Percentiles rank a stretch among this genome's conserved stretches.
These are phyloP conservation scores for Rheum nobile DNA, from an alignment of 148 eudicot genomes.

Conservation along the genomic window DNA sequence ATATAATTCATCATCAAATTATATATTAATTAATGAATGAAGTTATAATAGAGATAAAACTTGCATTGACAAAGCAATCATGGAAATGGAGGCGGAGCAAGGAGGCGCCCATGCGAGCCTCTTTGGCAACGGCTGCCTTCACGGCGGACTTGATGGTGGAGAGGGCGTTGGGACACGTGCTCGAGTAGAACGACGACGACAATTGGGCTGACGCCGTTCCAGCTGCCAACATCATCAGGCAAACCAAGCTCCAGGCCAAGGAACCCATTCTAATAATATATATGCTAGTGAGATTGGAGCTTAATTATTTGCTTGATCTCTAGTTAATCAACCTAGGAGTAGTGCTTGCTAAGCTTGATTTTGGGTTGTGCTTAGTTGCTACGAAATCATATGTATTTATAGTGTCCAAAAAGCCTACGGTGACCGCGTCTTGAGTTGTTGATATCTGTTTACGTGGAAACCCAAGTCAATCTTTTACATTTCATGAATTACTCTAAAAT, in stretches of 20 bases:
- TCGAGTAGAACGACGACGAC: slow-evolving; percentile 28
- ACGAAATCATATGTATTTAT: neutral
- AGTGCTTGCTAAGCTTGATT: neutral
- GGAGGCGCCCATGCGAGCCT: slow-evolving; percentile 68
- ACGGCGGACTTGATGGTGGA: slow-evolving; percentile 37
- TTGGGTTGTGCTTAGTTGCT: neutral
- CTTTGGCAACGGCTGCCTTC: slow-evolving; percentile 24
- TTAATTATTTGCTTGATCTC: no score
- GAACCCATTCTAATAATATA: neutral
- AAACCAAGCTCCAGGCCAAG: slow-evolving; percentile 1
- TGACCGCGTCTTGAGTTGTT: slow-evolving; percentile 1
- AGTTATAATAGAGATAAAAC: slow-evolving; percentile 9
- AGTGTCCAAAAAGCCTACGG: neutral
- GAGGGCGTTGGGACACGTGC: slow-evolving; percentile 36
- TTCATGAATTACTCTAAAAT: neutral
- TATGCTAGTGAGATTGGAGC: neutral
- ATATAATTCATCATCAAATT: no score
- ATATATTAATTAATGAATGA: no score
- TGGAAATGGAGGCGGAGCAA: slow-evolving; percentile 59
- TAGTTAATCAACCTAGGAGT: no score
- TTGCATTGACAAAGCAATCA: slow-evolving; percentile 61
- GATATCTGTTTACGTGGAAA: neutral
- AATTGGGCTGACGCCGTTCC: slow-evolving; percentile 28
- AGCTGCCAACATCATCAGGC: neutral
- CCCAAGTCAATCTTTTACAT: neutral